Conservation (phyloP, 805 yeast species). For the Ogataea pilisensis region DNA sequence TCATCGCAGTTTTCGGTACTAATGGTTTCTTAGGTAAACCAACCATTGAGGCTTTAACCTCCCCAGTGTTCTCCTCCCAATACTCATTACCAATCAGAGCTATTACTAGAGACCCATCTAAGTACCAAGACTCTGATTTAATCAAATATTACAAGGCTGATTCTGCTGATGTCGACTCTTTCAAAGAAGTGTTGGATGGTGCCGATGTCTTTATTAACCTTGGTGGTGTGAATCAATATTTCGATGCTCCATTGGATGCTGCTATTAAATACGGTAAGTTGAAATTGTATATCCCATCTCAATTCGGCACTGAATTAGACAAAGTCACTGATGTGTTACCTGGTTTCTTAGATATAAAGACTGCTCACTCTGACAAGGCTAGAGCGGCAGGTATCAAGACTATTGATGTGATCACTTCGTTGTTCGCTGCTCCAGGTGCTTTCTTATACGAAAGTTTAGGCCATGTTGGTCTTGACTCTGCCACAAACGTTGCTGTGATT, state of each 20-base stretch:
- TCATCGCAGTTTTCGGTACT: conserved; percentile 49
- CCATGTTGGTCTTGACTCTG: conserved; percentile 36
- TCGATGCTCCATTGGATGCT: conserved; percentile 36
- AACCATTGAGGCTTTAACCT: conserved; percentile 40
- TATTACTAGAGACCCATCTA: conserved; percentile 42
- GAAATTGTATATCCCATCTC: conserved; percentile 54
- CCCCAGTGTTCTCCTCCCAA: conserved; percentile 39
- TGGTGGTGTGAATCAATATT: conserved; percentile 24
- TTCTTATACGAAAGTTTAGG: conserved; percentile 34
- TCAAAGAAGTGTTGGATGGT: conserved; percentile 39
- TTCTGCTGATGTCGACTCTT: conserved; percentile 24
- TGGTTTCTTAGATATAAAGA: conserved; percentile 25
- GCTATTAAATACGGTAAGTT: conserved; percentile 35
- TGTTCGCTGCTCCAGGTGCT: conserved; percentile 35
- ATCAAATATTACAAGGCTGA: conserved; percentile 38
- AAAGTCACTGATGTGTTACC: conserved; percentile 16
- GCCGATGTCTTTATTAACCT: conserved; percentile 50
- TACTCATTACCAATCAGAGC: conserved; percentile 47
- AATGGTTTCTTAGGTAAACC: conserved; percentile 51
- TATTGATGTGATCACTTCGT: conserved; percentile 38
- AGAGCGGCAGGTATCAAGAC: conserved; percentile 44
- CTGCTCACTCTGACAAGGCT: conserved; percentile 34
- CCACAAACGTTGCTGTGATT: conserved; percentile 31
- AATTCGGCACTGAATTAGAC: conserved; percentile 48
- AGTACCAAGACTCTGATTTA: conserved; percentile 28